Conservation (phyloP, 176 grass and related monocot genomes). For the Typha latifolia region DNA sequence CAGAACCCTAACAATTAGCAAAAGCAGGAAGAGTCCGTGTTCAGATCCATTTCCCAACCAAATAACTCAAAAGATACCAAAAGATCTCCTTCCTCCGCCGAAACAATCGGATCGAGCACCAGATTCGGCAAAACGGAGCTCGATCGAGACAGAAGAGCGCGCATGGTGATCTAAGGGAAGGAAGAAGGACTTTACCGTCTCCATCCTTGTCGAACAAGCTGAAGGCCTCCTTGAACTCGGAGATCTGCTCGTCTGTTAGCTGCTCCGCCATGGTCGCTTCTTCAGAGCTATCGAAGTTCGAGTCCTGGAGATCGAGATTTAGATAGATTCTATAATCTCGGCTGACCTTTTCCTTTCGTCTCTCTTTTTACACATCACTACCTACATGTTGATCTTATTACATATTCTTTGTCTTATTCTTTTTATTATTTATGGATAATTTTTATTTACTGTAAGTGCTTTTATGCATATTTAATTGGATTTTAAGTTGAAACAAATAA, state of each 20-base stretch:
- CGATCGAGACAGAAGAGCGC: background rate
- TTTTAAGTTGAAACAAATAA: too few relatives aligned
- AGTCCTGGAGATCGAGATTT: background rate
- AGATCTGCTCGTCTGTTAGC: slow-evolving; percentile 84
- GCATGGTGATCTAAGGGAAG: background rate
- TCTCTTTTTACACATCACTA: too few relatives aligned
- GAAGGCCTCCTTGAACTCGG: slow-evolving; percentile 93
- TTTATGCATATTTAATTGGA: too few relatives aligned
- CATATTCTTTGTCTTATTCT: too few relatives aligned
- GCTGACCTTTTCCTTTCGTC: too few relatives aligned
- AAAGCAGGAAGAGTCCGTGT: too few relatives aligned
- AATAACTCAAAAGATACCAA: background rate
- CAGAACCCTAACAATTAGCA: too few relatives aligned
- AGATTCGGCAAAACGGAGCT: background rate
- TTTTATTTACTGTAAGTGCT: too few relatives aligned
- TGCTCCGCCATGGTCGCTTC: slow-evolving; percentile 48
- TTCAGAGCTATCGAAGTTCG: background rate
- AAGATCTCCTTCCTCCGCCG: background rate
- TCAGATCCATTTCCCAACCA: background rate
- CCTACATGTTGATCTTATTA: too few relatives aligned
- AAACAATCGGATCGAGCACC: background rate
- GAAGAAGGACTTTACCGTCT: slow-evolving; percentile 40
- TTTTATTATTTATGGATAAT: too few relatives aligned
- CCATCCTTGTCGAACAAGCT: slow-evolving; percentile 98
- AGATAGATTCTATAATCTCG: background rate